phyloP scores from a whole-genome alignment of 1,139 yeast species.

The Pichia sp. region DNA sequence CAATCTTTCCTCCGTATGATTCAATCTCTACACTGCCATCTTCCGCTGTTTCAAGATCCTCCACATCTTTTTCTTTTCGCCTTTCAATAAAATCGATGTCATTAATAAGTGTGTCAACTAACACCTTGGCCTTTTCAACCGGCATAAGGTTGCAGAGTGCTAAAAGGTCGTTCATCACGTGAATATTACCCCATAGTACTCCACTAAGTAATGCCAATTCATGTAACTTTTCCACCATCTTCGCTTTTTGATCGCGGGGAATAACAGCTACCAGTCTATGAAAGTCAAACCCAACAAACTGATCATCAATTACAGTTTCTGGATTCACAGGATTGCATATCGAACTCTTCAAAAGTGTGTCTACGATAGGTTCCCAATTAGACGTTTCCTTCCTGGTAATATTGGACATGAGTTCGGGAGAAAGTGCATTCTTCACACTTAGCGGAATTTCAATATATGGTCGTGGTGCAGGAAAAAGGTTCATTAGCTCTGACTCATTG shows the following conservation, averaged over 20 bases:
- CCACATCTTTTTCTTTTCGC: neutral
- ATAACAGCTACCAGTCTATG: constrained; percentile 36
- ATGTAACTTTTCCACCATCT: constrained; percentile 33
- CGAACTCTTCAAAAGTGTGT: constrained; percentile 29
- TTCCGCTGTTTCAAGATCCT: neutral
- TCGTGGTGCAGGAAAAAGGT: constrained; percentile 21
- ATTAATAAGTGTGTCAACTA: constrained; percentile 26
- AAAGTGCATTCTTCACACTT: constrained; percentile 37
- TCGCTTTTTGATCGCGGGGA: constrained; percentile 33
- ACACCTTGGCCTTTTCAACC: constrained; percentile 5
- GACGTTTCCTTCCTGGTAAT: constrained; percentile 38
- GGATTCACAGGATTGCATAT: constrained; percentile 5
- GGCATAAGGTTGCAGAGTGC: constrained; percentile 12
- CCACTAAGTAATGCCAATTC: constrained; percentile 25
- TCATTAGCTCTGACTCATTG: too few species aligned
- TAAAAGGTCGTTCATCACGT: constrained; percentile 36
- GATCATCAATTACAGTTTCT: constrained; percentile 25
- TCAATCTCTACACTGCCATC: neutral
- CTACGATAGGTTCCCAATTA: constrained; percentile 51
- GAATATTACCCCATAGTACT: constrained; percentile 27
- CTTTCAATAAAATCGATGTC: constrained; percentile 13
- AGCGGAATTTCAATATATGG: constrained; percentile 34
- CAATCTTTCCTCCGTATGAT: constrained; percentile 4
- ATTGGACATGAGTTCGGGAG: constrained; percentile 37
- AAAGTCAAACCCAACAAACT: constrained; percentile 33